A percentile compares a stretch with the other conserved stretches of the same genome.
Evolutionary conservation across 805 yeast genomes (phyloP).

Genomic region (Kuraishia borneana): DNA sequence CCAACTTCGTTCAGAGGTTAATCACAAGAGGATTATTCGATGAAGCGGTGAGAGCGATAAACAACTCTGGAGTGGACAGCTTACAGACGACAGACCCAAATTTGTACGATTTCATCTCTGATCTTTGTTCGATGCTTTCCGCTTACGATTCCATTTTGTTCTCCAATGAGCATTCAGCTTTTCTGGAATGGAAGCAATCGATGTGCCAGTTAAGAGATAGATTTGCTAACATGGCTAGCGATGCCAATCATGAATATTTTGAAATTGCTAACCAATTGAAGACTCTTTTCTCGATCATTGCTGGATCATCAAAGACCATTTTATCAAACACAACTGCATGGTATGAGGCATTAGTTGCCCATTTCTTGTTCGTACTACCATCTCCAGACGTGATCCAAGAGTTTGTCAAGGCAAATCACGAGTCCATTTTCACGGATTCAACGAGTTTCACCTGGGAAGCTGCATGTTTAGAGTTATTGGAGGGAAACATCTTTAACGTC

Average conservation of each 20-base stretch:
- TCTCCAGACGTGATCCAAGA: slow-evolving; percentile 28
- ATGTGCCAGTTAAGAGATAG: slow-evolving; percentile 40
- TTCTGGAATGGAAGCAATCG: slow-evolving; percentile 37
- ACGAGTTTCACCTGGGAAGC: slow-evolving; percentile 36
- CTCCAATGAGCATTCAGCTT: slow-evolving; percentile 26
- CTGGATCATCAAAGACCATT: slow-evolving; percentile 38
- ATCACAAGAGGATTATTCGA: slow-evolving; percentile 49
- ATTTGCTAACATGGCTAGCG: slow-evolving; percentile 7
- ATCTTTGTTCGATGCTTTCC: slow-evolving; percentile 25
- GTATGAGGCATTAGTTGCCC: slow-evolving; percentile 48
- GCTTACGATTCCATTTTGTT: slow-evolving; percentile 23
- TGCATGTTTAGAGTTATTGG: slow-evolving; percentile 43
- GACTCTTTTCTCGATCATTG: slow-evolving; percentile 29
- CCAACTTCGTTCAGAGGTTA: slow-evolving; percentile 40
- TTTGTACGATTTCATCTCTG: slow-evolving; percentile 26
- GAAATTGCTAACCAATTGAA: slow-evolving; percentile 24
- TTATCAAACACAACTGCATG: slow-evolving; percentile 42
- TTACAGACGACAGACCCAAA: slow-evolving; percentile 15
- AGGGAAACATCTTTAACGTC: slow-evolving; percentile 44
- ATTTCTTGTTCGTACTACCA: slow-evolving; percentile 45
- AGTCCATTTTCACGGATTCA: slow-evolving; percentile 3
- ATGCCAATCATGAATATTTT: slow-evolving; percentile 13
- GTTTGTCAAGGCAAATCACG: slow-evolving; percentile 21
- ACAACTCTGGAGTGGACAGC: slow-evolving; percentile 29
- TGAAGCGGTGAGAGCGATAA: slow-evolving; percentile 40